A percentile compares a stretch with the other conserved stretches of the same genome.
phyloP scores from a whole-genome alignment of 148 eudicot genomes.

The Beta vulgaris region DNA sequence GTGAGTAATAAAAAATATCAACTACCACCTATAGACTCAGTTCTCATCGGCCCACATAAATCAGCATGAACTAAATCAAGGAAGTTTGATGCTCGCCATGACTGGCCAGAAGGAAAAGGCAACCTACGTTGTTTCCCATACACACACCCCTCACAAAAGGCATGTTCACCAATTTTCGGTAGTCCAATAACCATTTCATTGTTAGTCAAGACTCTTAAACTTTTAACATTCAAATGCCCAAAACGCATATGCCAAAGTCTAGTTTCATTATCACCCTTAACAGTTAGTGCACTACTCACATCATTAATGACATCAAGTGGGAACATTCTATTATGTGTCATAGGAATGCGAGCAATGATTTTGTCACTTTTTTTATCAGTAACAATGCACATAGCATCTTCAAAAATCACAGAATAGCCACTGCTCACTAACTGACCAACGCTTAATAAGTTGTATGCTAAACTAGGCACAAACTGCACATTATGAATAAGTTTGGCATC shows the following conservation, averaged over 20 bases:
- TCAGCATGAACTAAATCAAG: too few species aligned
- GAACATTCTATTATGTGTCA: not conserved
- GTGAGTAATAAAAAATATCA: too few species aligned
- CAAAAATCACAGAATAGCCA: conserved; percentile 7
- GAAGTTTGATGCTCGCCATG: too few species aligned
- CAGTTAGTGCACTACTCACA: not conserved
- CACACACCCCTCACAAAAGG: not conserved
- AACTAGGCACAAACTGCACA: too few species aligned
- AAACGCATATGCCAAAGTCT: conserved; percentile 26
- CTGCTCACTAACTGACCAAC: conserved; percentile 15
- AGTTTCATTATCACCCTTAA: not conserved
- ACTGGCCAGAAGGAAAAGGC: too few species aligned
- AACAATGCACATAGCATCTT: conserved; percentile 10
- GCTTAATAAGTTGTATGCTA: too few species aligned
- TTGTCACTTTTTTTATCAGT: not conserved
- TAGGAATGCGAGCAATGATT: not conserved
- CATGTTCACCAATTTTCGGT: not conserved
- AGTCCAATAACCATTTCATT: not conserved
- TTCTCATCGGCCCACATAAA: too few species aligned
- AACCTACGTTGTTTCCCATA: too few species aligned
- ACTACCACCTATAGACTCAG: too few species aligned
- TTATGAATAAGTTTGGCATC: too few species aligned
- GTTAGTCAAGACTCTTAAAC: not conserved
- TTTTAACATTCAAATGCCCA: conserved; percentile 21
- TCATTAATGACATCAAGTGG: too few species aligned